Evolutionary conservation across 2,329 filamentous ascomycete species (phyloP), one percentile per base, ranked within the genome.

Genomic region (Pleurostoma richardsiae): DNA sequence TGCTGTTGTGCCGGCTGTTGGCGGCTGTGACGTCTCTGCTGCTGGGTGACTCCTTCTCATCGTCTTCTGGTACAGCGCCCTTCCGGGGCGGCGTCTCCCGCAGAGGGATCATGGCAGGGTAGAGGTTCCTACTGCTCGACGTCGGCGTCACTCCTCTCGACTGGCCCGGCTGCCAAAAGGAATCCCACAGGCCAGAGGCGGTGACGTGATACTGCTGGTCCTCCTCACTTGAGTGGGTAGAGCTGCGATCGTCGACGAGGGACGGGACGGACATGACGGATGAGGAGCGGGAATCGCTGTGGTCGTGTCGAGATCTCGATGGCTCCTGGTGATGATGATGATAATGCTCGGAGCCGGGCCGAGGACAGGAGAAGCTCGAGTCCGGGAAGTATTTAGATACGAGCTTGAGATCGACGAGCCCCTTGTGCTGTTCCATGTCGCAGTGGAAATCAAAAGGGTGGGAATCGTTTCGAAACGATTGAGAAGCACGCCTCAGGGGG

Each of bases 181-280:
- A 72, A 54, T 79, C 72, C 75, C 76, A 80, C 3, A 77, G 57
- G 53, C 74, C 69, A 29, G 67, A 58, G 4, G 66, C 65, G 30
- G 73, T 67, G 26, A 66, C 57, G 46, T 73, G 69, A 50, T 76
- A 72, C 49, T 74, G 69, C 47, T 70, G 69, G 52, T 79, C 74
- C 39, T 77, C 76, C 26, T 80, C 76, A 30, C 64, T 53, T 5
- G 76, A 79, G 19, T 62, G 57, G 44, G 79, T 76, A 4, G 74
- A 78, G 53, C 77, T 74, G 5, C 68, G 70, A 54, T 78, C 72
- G 51, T 79, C 74, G 11, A 76, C 67, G 57, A 79, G 66, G 29
- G 71, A 70, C 1, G 75, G 76, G 4, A 70, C 54, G 4, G 74
- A 77, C 29, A 59, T 64, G 40, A 71, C 66, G 1, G 74, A 77